These are phyloP conservation scores for Cenchrus fungigraminus DNA, from an alignment of 176 grass and related monocot genomes.

Conservation along the genomic window DNA sequence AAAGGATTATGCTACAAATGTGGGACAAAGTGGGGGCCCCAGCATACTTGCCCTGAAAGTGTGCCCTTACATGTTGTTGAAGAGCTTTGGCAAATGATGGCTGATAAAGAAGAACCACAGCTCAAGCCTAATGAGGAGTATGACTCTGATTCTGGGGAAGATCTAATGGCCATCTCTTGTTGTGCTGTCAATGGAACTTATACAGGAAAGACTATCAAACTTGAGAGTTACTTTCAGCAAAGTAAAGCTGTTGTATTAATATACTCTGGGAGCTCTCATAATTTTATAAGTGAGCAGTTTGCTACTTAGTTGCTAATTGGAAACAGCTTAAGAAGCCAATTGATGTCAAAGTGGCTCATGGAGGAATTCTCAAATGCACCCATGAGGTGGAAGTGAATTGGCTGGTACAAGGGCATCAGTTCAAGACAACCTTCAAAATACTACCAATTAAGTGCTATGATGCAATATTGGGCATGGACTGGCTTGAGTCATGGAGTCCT, in stretches of 20 bases:
- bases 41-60: neutral
- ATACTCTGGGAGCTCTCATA: neutral
- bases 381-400: neutral
- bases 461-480: neutral
- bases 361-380: neutral
- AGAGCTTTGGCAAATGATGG: neutral
- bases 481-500: neutral
- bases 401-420: neutral
- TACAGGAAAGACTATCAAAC: neutral
- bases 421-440: neutral
- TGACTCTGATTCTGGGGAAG: neutral
- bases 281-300: neutral
- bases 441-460: neutral
- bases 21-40: neutral
- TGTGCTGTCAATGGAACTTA: fast-evolving
- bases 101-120: too few species aligned
- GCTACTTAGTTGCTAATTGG: neutral
- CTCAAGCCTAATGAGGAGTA: too few species aligned
- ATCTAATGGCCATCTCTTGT: neutral
- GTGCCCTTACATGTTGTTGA: neutral
- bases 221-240: fast-evolving
- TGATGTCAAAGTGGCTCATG: neutral
- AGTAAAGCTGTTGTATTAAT: neutral
- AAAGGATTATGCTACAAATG: neutral
- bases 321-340: fast-evolving